Conservation (phyloP, 331 rosid genomes). For the Rosa hybrid region DNA sequence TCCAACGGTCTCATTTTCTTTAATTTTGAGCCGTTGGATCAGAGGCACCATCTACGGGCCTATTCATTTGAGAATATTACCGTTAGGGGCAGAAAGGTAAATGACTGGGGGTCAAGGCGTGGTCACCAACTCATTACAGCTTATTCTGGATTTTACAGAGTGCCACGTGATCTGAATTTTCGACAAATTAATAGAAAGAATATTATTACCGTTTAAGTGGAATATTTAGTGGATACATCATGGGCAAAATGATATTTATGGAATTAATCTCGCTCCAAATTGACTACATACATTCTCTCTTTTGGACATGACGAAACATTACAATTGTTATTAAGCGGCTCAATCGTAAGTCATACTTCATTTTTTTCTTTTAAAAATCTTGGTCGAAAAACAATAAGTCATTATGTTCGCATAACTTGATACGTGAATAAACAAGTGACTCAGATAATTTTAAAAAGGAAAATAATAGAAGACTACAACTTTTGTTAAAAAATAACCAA, state of each 20-base stretch:
- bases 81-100: constrained; percentile 1
- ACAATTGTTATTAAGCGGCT: too few relatives aligned
- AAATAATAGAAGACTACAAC: too few relatives aligned
- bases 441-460: too few relatives aligned
- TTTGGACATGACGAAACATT: background rate
- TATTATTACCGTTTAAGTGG: background rate
- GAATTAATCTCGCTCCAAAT: background rate
- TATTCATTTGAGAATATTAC: background rate
- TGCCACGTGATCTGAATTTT: background rate
- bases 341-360: too few relatives aligned
- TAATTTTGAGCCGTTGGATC: constrained; percentile 49
- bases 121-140: background rate
- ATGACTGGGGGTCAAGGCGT: background rate
- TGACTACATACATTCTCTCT: background rate
- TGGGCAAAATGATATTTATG: background rate
- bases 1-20: constrained; percentile 63
- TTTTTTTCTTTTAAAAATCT: too few relatives aligned
- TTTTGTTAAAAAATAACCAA: too few relatives aligned
- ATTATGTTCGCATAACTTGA: too few relatives aligned
- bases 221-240: background rate
- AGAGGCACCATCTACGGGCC: constrained; percentile 36
- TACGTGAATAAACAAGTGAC: too few relatives aligned
- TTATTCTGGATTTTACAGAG: background rate
- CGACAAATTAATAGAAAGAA: background rate
- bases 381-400: too few relatives aligned